phyloP scores from a whole-genome alignment of 2,329 filamentous ascomycete species.

The Trichoderma brevicompactum region DNA sequence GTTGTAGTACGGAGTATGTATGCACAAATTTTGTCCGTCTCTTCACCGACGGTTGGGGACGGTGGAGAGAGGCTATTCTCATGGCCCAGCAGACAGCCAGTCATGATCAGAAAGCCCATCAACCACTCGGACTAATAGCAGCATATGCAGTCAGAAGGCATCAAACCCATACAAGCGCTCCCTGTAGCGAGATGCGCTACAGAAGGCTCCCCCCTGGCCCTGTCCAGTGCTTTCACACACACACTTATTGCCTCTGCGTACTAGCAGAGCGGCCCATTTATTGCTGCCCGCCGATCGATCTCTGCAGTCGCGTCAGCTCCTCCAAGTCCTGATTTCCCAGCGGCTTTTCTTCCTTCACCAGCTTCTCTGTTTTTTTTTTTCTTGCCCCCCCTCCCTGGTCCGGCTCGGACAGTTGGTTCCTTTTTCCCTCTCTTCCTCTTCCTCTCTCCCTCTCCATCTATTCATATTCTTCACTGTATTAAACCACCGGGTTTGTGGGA shows the following conservation, averaged over 20 bases:
- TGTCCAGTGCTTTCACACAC: neutral
- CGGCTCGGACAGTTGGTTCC: neutral
- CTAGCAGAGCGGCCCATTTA: conserved; percentile 4
- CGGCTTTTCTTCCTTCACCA: conserved; percentile 6
- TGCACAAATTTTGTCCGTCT: too few relatives aligned
- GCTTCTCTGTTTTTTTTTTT: neutral
- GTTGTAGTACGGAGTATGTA: too few relatives aligned
- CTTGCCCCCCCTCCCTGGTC: neutral
- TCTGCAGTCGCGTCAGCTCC: conserved; percentile 22
- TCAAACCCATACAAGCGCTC: neutral
- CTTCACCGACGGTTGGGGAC: neutral
- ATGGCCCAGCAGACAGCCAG: conserved; percentile 2
- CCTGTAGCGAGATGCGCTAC: conserved; percentile 4
- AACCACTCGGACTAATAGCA: neutral
- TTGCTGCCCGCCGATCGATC: conserved; percentile 27
- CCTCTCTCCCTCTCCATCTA: neutral
- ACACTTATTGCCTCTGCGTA: neutral
- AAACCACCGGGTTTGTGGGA: neutral
- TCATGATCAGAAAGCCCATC: conserved; percentile 2
- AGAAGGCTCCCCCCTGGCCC: neutral
- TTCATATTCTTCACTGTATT: neutral
- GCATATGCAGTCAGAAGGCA: neutral
- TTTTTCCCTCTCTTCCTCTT: neutral
- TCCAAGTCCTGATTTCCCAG: conserved; percentile 7
- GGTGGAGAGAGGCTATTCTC: neutral